Evolutionary conservation across 768 basidiomycete species (phyloP).

Genomic region (Favolaschia claudopus): DNA sequence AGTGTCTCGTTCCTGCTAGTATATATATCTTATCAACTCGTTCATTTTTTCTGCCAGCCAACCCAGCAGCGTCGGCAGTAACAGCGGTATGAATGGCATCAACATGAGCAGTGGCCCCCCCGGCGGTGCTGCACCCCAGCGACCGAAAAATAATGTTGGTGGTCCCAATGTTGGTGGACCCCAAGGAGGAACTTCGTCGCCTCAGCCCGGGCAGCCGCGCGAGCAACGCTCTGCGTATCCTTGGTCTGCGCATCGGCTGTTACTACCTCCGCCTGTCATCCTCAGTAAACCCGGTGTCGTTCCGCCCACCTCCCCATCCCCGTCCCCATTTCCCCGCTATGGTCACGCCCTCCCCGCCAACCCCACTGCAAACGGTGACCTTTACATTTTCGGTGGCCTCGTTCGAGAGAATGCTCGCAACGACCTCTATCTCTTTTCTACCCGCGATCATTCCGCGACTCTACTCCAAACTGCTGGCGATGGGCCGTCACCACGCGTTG

Average conservation of each 20-base stretch:
- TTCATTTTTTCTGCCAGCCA: conserved; percentile 22
- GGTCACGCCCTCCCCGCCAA: conserved; percentile 90
- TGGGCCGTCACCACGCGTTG: conserved; percentile 89
- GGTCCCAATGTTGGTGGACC: not conserved
- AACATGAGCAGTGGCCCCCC: conserved; percentile 6
- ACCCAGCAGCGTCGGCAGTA: conserved; percentile 31
- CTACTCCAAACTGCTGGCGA: conserved; percentile 90
- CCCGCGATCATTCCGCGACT: conserved; percentile 78
- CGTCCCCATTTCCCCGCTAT: conserved; percentile 94
- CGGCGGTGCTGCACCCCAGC: conserved; percentile 10
- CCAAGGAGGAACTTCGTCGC: conserved; percentile 18
- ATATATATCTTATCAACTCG: conserved; percentile 16
- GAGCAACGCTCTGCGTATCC: conserved; percentile 73
- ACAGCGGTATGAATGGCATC: conserved; percentile 28
- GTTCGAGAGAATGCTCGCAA: conserved; percentile 90
- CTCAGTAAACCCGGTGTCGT: conserved; percentile 70
- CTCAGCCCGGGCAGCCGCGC: conserved; percentile 25
- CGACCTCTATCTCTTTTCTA: conserved; percentile 92
- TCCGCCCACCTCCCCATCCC: conserved; percentile 74
- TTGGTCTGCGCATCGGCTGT: conserved; percentile 81
- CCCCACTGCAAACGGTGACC: conserved; percentile 82
- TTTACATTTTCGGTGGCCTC: conserved; percentile 97
- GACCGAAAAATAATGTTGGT: conserved; percentile 12
- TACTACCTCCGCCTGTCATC: conserved; percentile 70
- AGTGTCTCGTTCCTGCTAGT: conserved; percentile 19